phyloP scores from a whole-genome alignment of 176 grass and related monocot species.

The Eleusine coracana region DNA sequence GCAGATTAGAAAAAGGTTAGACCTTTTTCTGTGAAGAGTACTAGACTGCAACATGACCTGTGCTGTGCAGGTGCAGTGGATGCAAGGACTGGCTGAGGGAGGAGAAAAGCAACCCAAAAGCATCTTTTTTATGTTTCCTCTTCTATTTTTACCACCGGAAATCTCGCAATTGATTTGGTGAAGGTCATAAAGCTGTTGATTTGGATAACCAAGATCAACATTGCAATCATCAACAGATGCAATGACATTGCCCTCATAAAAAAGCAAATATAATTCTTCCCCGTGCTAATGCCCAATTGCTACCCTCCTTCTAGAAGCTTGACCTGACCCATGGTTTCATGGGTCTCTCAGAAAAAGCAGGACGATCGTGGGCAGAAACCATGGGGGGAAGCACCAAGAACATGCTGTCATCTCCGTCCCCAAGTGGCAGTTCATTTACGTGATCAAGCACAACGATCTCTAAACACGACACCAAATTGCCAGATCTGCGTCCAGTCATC shows the following conservation, averaged over 20 bases:
- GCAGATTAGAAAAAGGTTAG: background rate
- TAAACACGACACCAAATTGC: background rate
- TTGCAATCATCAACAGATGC: conserved; percentile 9
- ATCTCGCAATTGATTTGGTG: conserved; percentile 34
- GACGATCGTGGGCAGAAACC: conserved; percentile 30
- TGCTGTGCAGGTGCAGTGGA: conserved; percentile 13
- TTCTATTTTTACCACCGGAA: background rate
- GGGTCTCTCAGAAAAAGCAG: conserved; percentile 24
- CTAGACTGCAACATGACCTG: background rate
- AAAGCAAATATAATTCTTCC: background rate
- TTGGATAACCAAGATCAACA: conserved; percentile 4
- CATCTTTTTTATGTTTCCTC: background rate
- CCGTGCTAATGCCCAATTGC: background rate
- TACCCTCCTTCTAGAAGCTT: conserved; percentile 39
- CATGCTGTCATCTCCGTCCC: background rate
- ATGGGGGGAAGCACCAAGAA: conserved; percentile 39
- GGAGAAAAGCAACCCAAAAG: background rate
- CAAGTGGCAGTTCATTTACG: conserved; percentile 30
- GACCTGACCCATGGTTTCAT: background rate
- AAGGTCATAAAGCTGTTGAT: conserved; percentile 5
- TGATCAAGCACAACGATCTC: background rate
- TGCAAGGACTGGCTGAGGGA: background rate
- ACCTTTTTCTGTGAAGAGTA: background rate
- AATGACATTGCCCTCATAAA: conserved; percentile 18
- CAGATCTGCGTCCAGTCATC: conserved; percentile 23